Conservation (phyloP, 1,284 basidiomycete species). For the Marasmius sp. region DNA sequence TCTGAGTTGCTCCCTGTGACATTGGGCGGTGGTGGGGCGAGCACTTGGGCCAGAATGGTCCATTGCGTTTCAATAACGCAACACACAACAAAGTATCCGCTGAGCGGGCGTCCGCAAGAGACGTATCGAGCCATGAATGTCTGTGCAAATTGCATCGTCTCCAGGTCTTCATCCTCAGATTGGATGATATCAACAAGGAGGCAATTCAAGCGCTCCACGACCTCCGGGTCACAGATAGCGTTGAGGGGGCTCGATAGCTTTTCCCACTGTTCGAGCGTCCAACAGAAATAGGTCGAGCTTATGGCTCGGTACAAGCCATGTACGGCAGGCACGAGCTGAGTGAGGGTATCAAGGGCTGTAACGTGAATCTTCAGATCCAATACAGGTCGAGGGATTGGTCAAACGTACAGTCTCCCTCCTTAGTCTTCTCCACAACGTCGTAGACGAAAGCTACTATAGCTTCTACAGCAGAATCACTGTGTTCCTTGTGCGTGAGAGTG, state of each 20-base stretch:
- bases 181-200: conserved; percentile 62
- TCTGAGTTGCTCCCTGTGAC: conserved; percentile 44
- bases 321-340: conserved; percentile 77
- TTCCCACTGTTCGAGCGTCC: conserved; percentile 71
- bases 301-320: conserved; percentile 89
- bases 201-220: conserved; percentile 70
- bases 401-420: conserved; percentile 52
- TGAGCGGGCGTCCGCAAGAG: conserved; percentile 72
- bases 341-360: conserved; percentile 68
- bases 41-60: conserved; percentile 78
- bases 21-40: conserved; percentile 45
- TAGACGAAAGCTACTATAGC: conserved; percentile 63
- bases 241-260: conserved; percentile 54
- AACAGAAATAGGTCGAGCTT: conserved; percentile 73
- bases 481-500: conserved; percentile 50
- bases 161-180: conserved; percentile 50
- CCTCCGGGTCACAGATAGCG: conserved; percentile 55
- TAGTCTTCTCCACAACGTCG: conserved; percentile 57
- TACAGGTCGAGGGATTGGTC: neutral
- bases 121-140: conserved; percentile 80
- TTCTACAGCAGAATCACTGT: conserved; percentile 47
- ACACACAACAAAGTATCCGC: conserved; percentile 86
- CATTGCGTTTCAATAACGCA: conserved; percentile 83
- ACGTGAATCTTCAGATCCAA: conserved; percentile 3
- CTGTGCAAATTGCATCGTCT: conserved; percentile 58